phyloP scores from a whole-genome alignment of 2,329 filamentous ascomycete genomes.

The Colletotrichum navitas region DNA sequence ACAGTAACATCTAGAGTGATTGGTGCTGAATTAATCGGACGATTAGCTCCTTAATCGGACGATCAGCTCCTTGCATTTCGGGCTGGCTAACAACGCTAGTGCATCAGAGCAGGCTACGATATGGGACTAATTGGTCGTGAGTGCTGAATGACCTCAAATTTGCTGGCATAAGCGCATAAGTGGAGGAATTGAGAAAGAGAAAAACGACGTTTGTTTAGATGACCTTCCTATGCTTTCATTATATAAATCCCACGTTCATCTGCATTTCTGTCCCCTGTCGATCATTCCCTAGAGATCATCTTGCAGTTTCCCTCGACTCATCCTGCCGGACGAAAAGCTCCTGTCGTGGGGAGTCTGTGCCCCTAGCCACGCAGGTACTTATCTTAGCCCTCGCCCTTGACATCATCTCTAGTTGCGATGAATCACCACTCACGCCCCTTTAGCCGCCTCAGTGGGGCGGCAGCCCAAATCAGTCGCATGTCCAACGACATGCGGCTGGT shows the following conservation, averaged over 20 bases:
- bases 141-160: no score
- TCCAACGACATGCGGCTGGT: not conserved
- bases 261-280: not conserved
- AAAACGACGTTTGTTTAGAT: rapidly evolving
- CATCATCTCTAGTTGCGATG: conserved; percentile 35
- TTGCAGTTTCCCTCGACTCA: not conserved
- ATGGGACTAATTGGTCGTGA: not conserved
- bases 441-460: not conserved
- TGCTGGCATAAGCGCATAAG: not conserved
- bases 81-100: conserved; percentile 7
- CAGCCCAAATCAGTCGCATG: not conserved
- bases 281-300: conserved; percentile 9
- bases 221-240: not conserved
- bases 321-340: not conserved
- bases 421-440: conserved; percentile 27
- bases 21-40: conserved; percentile 5
- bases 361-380: not conserved
- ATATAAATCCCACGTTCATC: not conserved
- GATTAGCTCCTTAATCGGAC: not conserved
- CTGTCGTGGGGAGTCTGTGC: conserved; percentile 25
- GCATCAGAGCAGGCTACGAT: not conserved
- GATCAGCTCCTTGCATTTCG: not conserved
- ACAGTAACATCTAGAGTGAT: not conserved
- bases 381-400: conserved; percentile 29
- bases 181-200: no score